Base-by-base conservation (phyloP, 192 early-diverging fungal species). In the Dissophora globulifera region DNA sequence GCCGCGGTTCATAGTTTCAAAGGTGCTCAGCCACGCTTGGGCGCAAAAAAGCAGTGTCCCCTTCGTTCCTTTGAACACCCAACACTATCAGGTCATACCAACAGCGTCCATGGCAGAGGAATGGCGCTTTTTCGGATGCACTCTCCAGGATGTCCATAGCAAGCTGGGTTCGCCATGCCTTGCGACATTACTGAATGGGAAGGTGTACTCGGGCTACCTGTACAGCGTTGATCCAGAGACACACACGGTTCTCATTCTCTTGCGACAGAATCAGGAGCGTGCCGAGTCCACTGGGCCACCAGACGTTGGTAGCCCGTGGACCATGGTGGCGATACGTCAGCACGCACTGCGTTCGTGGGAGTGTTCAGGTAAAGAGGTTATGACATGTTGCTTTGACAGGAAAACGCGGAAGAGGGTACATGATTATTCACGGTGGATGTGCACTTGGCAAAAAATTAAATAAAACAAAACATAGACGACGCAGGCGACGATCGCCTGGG, bases 151-250 rank as follows among this genome's bases (percentile, higher is more conserved):
- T 17, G 54, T 74, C n/a, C 30, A 80, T 27, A 47, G 22, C 20
- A 41, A 35, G 3, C 52, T 80, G 4, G 79, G 79, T 0, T 38
- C 33, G 13, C 27, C 19, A 7, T 66, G 62, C 22, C 47, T 38
- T 0, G 64, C 59, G 17, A 80, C 55, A 33, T 47, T 80, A 33
- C 16, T 25, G 23, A 68, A 60, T 42, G 65, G 59, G 27, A 68
- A 35, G 38, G 29, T 26, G 13, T 68, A 69, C 20, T 26, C 54
- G 20, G 79, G 79, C n/a, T 42, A 58, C 20, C 51, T 80, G 8
- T 80, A 75, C 47, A 80, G 49, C 29, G 54, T 80, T 33, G 79
- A 80, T 51, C 79, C 79, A 30, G 65, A 74, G 4, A 75, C 79
- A 41, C 33, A 20, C 15, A 74, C 79, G 1, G 25, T 59, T 11